Evolutionary conservation across 208 protist species (phyloP).

Genomic region (Acanthamoeba castellanii): DNA sequence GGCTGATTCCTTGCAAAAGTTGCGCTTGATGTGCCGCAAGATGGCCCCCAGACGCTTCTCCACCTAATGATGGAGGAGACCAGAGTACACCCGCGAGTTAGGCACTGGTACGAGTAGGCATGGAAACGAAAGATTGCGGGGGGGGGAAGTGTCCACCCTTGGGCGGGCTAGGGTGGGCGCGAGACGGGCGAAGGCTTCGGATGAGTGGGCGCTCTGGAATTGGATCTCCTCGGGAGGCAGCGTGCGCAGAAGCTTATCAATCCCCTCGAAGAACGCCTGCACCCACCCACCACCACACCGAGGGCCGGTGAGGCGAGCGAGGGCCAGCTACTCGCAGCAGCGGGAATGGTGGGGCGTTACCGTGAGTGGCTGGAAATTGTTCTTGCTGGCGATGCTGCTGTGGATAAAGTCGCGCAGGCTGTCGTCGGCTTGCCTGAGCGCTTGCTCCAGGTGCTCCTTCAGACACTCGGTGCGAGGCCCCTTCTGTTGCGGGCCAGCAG

Average conservation of each 20-base stretch:
- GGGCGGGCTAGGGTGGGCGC: not conserved
- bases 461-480: not conserved
- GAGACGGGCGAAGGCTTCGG: not conserved
- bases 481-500: not conserved
- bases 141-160: not conserved
- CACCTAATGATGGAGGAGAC: not conserved
- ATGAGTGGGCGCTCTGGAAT: not conserved
- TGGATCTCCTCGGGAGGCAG: not conserved
- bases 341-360: not conserved
- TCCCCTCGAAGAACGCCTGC: constrained; percentile 6
- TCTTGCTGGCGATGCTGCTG: not conserved
- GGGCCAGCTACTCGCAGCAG: too few species aligned
- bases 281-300: not conserved
- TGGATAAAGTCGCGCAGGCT: not conserved
- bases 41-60: not conserved
- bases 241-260: not conserved
- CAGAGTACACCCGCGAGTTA: too few species aligned
- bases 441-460: constrained; percentile 7
- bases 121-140: too few species aligned
- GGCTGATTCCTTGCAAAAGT: not conserved
- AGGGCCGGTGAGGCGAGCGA: too few species aligned
- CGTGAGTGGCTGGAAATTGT: not conserved
- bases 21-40: not conserved
- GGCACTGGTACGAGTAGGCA: too few species aligned
- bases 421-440: not conserved